Base-by-base conservation (phyloP, 2,329 filamentous ascomycete species). In the Colletotrichum higginsianum region DNA sequence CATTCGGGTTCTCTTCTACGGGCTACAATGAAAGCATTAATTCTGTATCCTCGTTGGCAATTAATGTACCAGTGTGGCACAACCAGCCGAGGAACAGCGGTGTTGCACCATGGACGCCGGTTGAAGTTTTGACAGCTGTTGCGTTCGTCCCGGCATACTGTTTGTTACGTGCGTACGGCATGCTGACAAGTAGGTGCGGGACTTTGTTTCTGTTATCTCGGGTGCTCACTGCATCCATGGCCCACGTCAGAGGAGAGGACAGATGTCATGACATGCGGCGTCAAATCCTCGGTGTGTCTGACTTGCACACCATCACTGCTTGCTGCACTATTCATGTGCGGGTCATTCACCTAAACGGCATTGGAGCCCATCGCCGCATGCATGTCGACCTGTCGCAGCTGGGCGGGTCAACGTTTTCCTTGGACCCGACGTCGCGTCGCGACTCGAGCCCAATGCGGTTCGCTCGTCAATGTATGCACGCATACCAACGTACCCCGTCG, bases 281-380 rank as follows among this genome's bases (percentile, higher is more conserved):
- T 46, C 57, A 50, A 57, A 38, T 71, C 30, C 18, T 18, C n/a
- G 9, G 40, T n/a, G 35, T 21, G 30, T 4, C 47, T 52, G 38
- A 50, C 42, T 58, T 67, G 50, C 64, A 67, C 26, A 46, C 44
- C 46, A 52, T 23, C 30, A 56, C 15, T 42, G 12, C 67, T 30
- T 55, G 55, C 21, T 40, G 47, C 67, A 60, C 38, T 67, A 60
- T 67, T 67, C 50, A 50, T 61, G 65, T 56, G 52, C 56, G 55
- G 21, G 30, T 23, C 35, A n/a, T 42, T 21, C 26, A 47, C 53
- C 49, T 26, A 62, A 71, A 53, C 68, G 58, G 65, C 65, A 62
- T 71, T 63, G 44, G 68, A 65, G 30, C 30, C 30, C 30, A 35
- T 35, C 30, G 30, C 30, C 30, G 30, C 30, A 35, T 35, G 30